Conservation (phyloP, 345 rosid genomes). For the Euphorbia peplus region DNA sequence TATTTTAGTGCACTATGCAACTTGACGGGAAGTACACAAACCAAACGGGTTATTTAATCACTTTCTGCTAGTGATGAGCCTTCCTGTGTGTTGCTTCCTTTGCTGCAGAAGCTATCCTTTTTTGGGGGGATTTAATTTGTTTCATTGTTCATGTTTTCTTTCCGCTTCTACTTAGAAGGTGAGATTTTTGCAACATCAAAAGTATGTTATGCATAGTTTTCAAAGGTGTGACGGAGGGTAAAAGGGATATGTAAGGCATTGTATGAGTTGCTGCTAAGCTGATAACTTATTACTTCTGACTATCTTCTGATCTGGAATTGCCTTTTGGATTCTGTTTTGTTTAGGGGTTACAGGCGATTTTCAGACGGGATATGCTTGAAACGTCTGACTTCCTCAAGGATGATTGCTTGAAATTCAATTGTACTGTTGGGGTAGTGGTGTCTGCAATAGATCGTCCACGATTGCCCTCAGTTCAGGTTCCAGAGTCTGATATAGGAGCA, state of each 20-base stretch:
- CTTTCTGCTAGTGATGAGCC: neutral
- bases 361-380: slow-evolving; percentile 57
- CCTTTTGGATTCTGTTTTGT: too few relatives aligned
- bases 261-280: neutral
- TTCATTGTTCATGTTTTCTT: too few relatives aligned
- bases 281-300: neutral
- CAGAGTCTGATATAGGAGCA: slow-evolving; percentile 57
- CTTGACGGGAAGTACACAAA: too few relatives aligned
- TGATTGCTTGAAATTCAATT: slow-evolving; percentile 62
- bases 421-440: slow-evolving; percentile 69
- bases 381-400: slow-evolving; percentile 62
- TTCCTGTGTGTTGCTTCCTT: too few relatives aligned
- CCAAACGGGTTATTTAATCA: neutral
- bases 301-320: neutral
- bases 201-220: neutral
- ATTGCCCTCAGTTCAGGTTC: slow-evolving; percentile 48
- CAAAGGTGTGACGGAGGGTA: neutral
- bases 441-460: slow-evolving; percentile 45
- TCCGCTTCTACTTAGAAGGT: too few relatives aligned
- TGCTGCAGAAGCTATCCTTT: too few relatives aligned
- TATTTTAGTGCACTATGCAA: too few relatives aligned
- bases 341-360: slow-evolving; percentile 81
- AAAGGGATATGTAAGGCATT: neutral
- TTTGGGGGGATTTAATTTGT: too few relatives aligned
- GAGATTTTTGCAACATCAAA: too few relatives aligned